Base-by-base conservation (phyloP, 2,329 filamentous ascomycete genomes). In the Incumbomyces delicatus region DNA sequence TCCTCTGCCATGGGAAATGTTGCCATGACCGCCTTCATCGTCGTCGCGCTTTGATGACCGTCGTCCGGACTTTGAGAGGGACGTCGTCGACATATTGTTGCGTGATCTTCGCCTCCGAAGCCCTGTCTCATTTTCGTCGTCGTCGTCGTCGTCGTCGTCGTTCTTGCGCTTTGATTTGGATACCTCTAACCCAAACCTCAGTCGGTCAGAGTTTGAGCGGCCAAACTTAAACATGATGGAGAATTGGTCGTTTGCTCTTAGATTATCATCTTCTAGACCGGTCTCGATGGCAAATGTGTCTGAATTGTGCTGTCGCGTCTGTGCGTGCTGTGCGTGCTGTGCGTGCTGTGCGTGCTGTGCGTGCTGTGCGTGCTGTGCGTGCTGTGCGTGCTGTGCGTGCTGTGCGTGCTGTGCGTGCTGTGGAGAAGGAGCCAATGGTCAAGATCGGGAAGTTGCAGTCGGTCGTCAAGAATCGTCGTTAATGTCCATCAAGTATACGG, bases 171-270 rank as follows among this genome's bases (percentile, higher is more conserved):
- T 48, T 37, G 53, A 46, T 39, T 36, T 51, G 10, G 49, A 51
- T 20, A 47, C 34, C 41, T 57, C 51, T 33, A 50, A 56, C 32
- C 47, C 53, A 35, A 44, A 27, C 40, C 48, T 52, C 20, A 42
- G 48, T 39, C 55, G 52, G 35, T 48, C 50, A 34, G 55, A 56
- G 44, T 47, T 53, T 27, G 55, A 54, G 46, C 53, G 54, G n/a
- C 48, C 42, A 27, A 45, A 45, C 18, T 34, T 45, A 27, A 45
- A 45, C 42, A 45, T 45, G 42, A 30, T 38, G 33, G 22, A 6
- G 30, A n/a, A 31, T 13, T 32, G 5, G 3, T 14, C 6, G 27
- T 30, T 13, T 14, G 22, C n/a, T 11, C 7, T 32, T 18, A 6
- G 13, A 16, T 45, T 45, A 45, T 45, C 42, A 45, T 45, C 30